Evolutionary conservation across 2,329 filamentous ascomycete species (phyloP), one percentile per base, ranked within the genome.

Genomic region (Clonostachys sp.): DNA sequence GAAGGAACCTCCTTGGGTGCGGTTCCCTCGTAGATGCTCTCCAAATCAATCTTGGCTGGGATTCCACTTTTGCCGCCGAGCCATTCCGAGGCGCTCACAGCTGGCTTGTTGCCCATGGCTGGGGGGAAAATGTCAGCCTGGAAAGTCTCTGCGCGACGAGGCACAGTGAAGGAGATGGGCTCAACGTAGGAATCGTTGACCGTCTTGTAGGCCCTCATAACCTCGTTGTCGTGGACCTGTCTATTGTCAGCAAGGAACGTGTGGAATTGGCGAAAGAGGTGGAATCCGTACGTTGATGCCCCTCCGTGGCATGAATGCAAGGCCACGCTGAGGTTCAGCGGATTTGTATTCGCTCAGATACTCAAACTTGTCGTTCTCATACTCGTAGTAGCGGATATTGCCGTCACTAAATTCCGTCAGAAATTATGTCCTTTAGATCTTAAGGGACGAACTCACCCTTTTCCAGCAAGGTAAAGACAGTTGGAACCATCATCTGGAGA

Each of bases 361-460:
- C 70, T 99, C 92, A 64, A 99, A 96, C 70, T 96, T 96, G 77
- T 97, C 92, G 71, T 97, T 95, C 64, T 95, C 89, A 62, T 95
- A 95, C 71, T 99, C 94, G 67, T 89, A 99, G 78, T 99, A 99
- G 54, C 94, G 91, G 63, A 99, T 99, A 71, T 99, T 99, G 61
- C 94, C 94, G 64, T 99, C 94, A 68, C 89, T 94, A 52, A 14
- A 33, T 12, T 53, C n/a, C 18, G 55, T 58, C 35, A 57, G 48
- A 13, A 10, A n/a, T n/a, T n/a, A n/a, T n/a, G n/a, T n/a, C n/a
- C n/a, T n/a, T n/a, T n/a, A n/a, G n/a, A n/a, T n/a, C n/a, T n/a
- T n/a, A n/a, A n/a, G 14, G 17, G 17, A n/a, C 44, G 42, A n/a
- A 71, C 87, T 74, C 70, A 92, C 89, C 92, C 94, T 76, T 97